phyloP scores from a whole-genome alignment of 768 basidiomycete species.

The Suillus bovinus region DNA sequence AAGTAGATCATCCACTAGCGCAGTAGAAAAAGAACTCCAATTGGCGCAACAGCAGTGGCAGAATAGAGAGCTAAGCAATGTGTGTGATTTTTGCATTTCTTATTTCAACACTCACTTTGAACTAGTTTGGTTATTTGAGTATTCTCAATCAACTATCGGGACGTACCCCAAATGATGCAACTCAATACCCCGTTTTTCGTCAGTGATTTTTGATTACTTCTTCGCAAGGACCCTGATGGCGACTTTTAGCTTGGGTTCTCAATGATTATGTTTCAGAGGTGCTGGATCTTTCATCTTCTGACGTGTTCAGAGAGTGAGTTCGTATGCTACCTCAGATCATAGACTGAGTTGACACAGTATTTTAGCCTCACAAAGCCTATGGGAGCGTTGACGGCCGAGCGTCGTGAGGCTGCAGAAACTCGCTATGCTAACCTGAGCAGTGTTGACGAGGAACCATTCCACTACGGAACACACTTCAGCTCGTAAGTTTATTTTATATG shows the following conservation, averaged over 20 bases:
- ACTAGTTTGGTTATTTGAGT: constrained; percentile 84
- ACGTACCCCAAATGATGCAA: constrained; percentile 91
- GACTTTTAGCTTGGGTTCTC: constrained; percentile 78
- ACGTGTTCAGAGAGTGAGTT: constrained; percentile 73
- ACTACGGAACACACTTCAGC: constrained; percentile 93
- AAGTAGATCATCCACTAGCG: constrained; percentile 11
- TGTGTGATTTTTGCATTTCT: constrained; percentile 35
- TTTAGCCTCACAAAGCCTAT: constrained; percentile 82
- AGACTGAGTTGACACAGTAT: background rate
- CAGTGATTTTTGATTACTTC: constrained; percentile 24
- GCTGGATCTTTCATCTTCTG: constrained; percentile 62
- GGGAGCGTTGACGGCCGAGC: constrained; percentile 80
- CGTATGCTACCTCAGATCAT: background rate
- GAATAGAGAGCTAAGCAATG: constrained; percentile 88
- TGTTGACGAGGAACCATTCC: constrained; percentile 86
- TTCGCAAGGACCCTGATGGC: background rate
- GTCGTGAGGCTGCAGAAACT: constrained; percentile 72
- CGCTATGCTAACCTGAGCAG: constrained; percentile 76
- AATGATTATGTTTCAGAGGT: constrained; percentile 76
- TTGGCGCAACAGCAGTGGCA: constrained; percentile 85
- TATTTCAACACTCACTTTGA: background rate
- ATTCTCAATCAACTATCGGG: constrained; percentile 92
- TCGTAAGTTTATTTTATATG: constrained; percentile 39
- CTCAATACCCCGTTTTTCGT: constrained; percentile 93
- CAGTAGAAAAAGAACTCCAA: constrained; percentile 47